A percentile compares a stretch with the other conserved stretches of the same genome.
These are phyloP conservation scores for Dryas alaskensis DNA, from an alignment of 306 rosid species.

Conservation along the genomic window DNA sequence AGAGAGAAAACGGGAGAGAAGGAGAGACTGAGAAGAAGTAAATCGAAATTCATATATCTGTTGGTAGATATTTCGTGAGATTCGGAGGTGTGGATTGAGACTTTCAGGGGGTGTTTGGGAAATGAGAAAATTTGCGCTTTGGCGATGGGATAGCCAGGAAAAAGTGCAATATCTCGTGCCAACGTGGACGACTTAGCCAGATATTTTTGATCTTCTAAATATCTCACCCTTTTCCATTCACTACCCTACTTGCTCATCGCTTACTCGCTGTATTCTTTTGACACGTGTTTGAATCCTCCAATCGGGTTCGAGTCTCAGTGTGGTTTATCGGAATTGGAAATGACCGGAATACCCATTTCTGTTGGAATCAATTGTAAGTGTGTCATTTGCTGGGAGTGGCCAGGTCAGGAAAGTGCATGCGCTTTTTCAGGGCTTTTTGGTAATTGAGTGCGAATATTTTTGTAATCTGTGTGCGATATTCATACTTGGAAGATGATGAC, in stretches of 20 bases:
- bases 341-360: background rate
- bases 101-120: conserved; percentile 18
- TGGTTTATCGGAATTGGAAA: background rate
- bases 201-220: conserved; percentile 44
- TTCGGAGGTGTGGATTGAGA: background rate
- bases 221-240: conserved; percentile 14
- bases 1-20: conserved; percentile 15
- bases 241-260: background rate
- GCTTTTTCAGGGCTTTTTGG: conserved; percentile 17
- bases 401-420: conserved; percentile 21
- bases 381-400: conserved; percentile 18
- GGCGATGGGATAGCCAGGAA: background rate
- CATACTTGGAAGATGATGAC: background rate
- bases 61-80: conserved; percentile 32
- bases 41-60: background rate
- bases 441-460: background rate
- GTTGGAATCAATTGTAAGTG: background rate
- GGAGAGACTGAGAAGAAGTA: conserved; percentile 3
- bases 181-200: conserved; percentile 46
- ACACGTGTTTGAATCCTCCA: background rate
- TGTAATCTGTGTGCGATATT: background rate
- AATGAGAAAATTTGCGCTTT: conserved; percentile 17
- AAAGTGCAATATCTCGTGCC: conserved; percentile 51
- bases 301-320: background rate
- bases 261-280: background rate